Base-by-base conservation (phyloP, 176 grass and related monocot species). In the Echinochloa phyllopogon region DNA sequence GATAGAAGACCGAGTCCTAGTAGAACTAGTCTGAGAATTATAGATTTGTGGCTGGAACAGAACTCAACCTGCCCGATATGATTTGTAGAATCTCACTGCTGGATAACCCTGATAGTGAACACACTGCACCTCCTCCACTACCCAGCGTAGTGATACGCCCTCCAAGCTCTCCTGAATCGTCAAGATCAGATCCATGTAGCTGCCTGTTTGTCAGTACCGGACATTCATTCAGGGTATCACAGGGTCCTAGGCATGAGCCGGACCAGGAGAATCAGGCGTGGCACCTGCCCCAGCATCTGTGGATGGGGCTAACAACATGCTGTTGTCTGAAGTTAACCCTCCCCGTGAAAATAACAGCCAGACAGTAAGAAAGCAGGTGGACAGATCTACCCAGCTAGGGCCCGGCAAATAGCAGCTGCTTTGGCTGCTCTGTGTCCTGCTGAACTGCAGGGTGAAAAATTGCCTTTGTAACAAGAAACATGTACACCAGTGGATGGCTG, bases 21-120 rank as follows among this genome's bases (percentile, higher is more conserved):
- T n/a, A n/a, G n/a, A n/a, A 97, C 6, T 79, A 97, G 86, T n/a
- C n/a, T n/a, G 89, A 92, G 66, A 82, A 92, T 94, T 89, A 94
- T 99, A 78, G 92, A 96, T 85, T 84, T 89, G 65, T 99, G 97
- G 97, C 53, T 99, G 29, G 90, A 88, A 71, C 94, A 94, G 74
- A 91, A 99, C 59, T 88, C 92, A 21, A 99, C 97, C 21, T 99
- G 97, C 84, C 97, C 97, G 23, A 87, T 99, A n/a, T n/a, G n/a
- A n/a, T n/a, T 6, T 99, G 97, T 91, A 92, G 97, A 90, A 87
- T 99, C 87, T 99, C 94, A 21, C 70, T 99, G 82, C 86, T 86
- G 49, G 92, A 89, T 64, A 91, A 89, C 64, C 73, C 86, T 5
- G 96, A 91, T 72, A 91, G 53, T 65, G 94, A 90, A 65, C 93